Evolutionary conservation across 331 rosid genomes (phyloP).

Genomic region (Dryas integrifolia): DNA sequence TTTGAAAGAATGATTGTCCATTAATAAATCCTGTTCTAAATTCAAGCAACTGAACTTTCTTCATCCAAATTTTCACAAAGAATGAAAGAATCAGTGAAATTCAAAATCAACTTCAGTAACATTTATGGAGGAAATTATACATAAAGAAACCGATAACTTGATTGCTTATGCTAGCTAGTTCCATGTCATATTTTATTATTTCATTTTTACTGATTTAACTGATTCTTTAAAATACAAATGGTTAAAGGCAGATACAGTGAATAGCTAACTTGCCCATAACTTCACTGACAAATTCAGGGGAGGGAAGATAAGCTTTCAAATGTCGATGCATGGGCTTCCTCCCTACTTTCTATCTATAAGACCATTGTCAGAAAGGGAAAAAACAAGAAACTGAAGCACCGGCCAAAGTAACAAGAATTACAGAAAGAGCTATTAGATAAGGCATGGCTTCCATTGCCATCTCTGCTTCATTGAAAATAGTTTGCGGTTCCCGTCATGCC

Average conservation of each 20-base stretch:
- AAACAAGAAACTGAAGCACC: background rate
- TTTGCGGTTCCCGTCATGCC: conserved; percentile 32
- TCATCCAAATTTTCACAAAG: background rate
- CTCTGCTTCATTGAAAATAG: conserved; percentile 33
- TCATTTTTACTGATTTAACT: background rate
- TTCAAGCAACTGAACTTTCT: background rate
- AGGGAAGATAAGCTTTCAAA: conserved; percentile 29
- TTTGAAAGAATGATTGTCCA: too few relatives aligned
- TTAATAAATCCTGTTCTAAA: too few relatives aligned
- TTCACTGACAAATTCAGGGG: conserved; percentile 13
- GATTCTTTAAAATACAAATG: background rate
- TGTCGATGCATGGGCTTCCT: conserved; percentile 22
- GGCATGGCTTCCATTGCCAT: conserved; percentile 42
- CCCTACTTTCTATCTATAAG: conserved; percentile 19
- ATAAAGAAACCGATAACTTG: too few relatives aligned
- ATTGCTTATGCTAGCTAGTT: too few relatives aligned
- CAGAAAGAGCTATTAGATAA: background rate
- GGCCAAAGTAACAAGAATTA: background rate
- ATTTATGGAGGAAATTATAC: too few relatives aligned
- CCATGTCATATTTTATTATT: too few relatives aligned
- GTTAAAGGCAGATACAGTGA: conserved; percentile 6
- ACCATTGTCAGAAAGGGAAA: background rate
- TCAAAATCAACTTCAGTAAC: background rate
- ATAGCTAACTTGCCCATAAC: conserved; percentile 24
- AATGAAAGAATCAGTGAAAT: background rate